Conservation (phyloP, 202 grass and related monocot species). For the Musa balbisiana region DNA sequence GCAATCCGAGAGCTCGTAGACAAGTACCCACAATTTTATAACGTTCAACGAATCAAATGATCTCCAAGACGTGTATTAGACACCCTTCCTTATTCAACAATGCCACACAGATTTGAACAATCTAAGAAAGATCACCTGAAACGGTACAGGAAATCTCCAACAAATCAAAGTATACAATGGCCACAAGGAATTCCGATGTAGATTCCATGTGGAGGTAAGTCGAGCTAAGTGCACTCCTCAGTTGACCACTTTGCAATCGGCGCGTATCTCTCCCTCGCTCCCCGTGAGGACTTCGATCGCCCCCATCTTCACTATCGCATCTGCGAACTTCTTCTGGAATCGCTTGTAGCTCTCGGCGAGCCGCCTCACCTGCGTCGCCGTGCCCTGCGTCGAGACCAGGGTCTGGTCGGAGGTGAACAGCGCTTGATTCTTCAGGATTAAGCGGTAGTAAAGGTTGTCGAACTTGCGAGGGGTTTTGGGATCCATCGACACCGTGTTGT, state of each 20-base stretch:
- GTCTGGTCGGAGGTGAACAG: conserved; percentile 53
- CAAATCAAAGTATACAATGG: too few species aligned
- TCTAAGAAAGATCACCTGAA: too few species aligned
- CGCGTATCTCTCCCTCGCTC: conserved; percentile 41
- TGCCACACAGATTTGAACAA: too few species aligned
- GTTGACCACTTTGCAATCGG: conserved; percentile 43
- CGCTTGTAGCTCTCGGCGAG: conserved; percentile 3
- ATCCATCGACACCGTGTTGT: conserved; percentile 39
- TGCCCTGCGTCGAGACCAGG: conserved; percentile 17
- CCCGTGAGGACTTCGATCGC: conserved; percentile 32
- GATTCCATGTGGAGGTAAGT: too few species aligned
- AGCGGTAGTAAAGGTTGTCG: conserved; percentile 43
- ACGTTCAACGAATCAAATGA: too few species aligned
- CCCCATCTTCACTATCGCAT: conserved; percentile 60
- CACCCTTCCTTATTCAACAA: too few species aligned
- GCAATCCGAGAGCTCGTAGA: too few species aligned
- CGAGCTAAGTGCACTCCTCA: conserved; percentile 3
- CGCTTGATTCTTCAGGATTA: conserved; percentile 43
- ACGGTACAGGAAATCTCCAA: too few species aligned
- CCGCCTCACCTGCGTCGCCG: conserved; percentile 18
- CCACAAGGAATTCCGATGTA: too few species aligned
- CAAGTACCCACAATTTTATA: too few species aligned
- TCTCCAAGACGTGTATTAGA: too few species aligned
- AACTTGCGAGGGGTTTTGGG: conserved; percentile 28
- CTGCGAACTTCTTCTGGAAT: conserved; percentile 38